Evolutionary conservation across 2,329 filamentous ascomycete genomes (phyloP).

Genomic region (Colletotrichum somersetense): DNA sequence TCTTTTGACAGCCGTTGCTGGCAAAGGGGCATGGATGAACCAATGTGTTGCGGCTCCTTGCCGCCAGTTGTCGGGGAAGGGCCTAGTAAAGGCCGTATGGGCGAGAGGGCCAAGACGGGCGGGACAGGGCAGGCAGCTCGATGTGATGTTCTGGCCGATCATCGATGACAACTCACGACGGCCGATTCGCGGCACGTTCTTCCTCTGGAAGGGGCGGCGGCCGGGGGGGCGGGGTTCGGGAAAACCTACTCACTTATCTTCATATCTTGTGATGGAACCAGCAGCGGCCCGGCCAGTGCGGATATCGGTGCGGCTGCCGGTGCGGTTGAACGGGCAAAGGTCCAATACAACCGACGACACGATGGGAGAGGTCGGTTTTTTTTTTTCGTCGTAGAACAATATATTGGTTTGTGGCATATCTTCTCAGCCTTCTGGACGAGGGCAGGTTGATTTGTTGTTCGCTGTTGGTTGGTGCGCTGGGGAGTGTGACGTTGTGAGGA

Average conservation of each 20-base stretch:
- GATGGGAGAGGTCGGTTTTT: neutral
- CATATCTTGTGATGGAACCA: neutral
- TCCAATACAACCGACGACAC: conserved; percentile 5
- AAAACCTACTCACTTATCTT: conserved; percentile 1
- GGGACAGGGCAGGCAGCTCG: neutral
- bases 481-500: conserved; percentile 5
- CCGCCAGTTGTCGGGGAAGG: neutral
- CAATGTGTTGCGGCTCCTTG: conserved; percentile 2
- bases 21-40: neutral
- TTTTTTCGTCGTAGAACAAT: neutral
- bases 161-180: conserved; percentile 27
- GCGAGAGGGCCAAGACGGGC: neutral
- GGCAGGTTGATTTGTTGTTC: conserved; percentile 36
- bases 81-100: neutral
- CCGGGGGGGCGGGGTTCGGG: no score
- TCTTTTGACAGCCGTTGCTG: conserved; percentile 9
- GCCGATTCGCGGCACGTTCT: conserved; percentile 21
- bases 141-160: conserved; percentile 31
- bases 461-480: conserved; percentile 29
- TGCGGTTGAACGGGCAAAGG: conserved; percentile 18
- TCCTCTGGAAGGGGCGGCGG: no score
- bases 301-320: neutral
- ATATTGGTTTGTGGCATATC: conserved; percentile 33
- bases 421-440: conserved; percentile 42
- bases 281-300: neutral